phyloP scores from a whole-genome alignment of 2,329 filamentous ascomycete genomes.

The Ophiocordyceps camponoti-leonardi region DNA sequence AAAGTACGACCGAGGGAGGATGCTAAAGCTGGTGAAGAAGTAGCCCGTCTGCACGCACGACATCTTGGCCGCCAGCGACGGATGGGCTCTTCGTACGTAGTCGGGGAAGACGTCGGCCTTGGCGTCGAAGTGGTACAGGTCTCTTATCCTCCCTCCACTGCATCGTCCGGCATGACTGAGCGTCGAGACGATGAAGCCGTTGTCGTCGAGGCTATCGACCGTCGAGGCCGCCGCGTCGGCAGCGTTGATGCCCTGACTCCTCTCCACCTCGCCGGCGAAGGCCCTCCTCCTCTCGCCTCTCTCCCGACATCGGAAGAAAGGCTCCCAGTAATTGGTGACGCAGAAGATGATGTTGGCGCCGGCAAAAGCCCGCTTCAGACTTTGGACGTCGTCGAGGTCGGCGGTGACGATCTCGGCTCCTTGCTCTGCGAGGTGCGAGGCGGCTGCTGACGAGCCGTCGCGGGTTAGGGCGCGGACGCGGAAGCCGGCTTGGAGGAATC shows the following conservation, averaged over 20 bases:
- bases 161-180: slow-evolving; percentile 28
- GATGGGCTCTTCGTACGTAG: slow-evolving; percentile 25
- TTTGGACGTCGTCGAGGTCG: slow-evolving; percentile 22
- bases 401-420: slow-evolving; percentile 27
- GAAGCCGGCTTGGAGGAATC: slow-evolving; percentile 24
- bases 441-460: slow-evolving; percentile 20
- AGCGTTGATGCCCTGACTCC: slow-evolving; percentile 35
- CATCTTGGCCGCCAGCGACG: slow-evolving; percentile 28
- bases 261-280: slow-evolving; percentile 30
- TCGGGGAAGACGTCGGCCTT: slow-evolving; percentile 33
- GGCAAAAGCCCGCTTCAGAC: slow-evolving; percentile 21
- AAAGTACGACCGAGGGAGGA: slow-evolving; percentile 28
- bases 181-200: slow-evolving; percentile 33
- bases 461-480: slow-evolving; percentile 30
- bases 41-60: slow-evolving; percentile 32
- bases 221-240: slow-evolving; percentile 30
- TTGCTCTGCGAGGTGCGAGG: slow-evolving; percentile 18
- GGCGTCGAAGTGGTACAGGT: slow-evolving; percentile 34
- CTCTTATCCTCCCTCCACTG: slow-evolving; percentile 25
- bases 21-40: slow-evolving; percentile 28
- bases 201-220: slow-evolving; percentile 21
- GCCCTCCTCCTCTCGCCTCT: slow-evolving; percentile 23
- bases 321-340: slow-evolving; percentile 38
- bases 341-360: slow-evolving; percentile 34
- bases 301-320: slow-evolving; percentile 24